phyloP scores from a whole-genome alignment of 2,329 filamentous ascomycete species.

The Exserohilum rostratum region DNA sequence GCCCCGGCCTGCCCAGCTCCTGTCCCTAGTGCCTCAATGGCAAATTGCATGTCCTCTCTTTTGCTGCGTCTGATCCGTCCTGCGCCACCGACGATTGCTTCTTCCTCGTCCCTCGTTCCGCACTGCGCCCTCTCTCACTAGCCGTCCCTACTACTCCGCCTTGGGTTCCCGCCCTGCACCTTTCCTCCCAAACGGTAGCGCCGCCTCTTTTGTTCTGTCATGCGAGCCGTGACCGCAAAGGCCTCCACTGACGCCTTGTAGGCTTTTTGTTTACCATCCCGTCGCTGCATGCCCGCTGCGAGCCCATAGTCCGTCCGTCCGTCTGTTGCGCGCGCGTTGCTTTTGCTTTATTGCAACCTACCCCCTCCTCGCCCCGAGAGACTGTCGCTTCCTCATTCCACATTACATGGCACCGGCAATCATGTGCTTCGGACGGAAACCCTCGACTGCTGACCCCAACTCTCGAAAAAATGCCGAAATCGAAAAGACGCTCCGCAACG shows the following conservation, averaged over 20 bases:
- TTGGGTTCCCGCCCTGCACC: constrained; percentile 10
- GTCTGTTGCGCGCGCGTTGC: constrained; percentile 11
- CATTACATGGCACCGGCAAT: constrained; percentile 48
- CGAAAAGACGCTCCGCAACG: constrained; percentile 81
- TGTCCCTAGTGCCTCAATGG: not conserved
- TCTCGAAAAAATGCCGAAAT: constrained; percentile 69
- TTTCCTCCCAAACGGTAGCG: constrained; percentile 17
- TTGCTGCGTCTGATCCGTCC: not conserved
- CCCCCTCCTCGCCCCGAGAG: not conserved
- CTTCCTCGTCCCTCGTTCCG: constrained; percentile 9
- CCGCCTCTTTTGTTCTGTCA: constrained; percentile 5
- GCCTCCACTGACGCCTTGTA: constrained; percentile 5
- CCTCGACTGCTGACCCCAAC: constrained; percentile 55
- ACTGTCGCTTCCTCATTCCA: not conserved
- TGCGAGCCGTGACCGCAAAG: constrained; percentile 7
- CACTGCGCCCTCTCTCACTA: not conserved
- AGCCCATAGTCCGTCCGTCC: not conserved
- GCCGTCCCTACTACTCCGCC: constrained; percentile 3
- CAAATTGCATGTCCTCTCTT: constrained; percentile 1
- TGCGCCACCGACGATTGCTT: constrained; percentile 4
- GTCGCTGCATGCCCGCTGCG: constrained; percentile 7
- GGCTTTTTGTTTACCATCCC: not conserved
- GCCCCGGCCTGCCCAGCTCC: constrained; percentile 2
- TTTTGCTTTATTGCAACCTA: constrained; percentile 7
- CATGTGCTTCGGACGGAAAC: constrained; percentile 61